Conservation (phyloP, 371 early-diverging fungal species). For the Mucor piriformis region DNA sequence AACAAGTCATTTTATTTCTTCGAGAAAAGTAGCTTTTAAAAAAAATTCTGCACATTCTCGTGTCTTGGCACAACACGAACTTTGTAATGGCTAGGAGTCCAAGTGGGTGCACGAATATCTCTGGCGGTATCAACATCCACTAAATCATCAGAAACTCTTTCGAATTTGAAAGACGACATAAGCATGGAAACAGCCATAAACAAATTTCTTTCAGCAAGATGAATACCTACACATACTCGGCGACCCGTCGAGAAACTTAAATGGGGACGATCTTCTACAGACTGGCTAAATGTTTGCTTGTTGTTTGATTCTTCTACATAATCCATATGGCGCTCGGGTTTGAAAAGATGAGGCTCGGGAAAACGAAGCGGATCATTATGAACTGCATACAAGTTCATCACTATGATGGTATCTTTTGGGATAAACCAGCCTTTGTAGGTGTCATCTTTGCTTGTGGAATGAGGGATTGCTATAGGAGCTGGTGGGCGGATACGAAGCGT, state of each 20-base stretch:
- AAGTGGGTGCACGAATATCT: slow-evolving; percentile 30
- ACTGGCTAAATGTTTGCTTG: slow-evolving; percentile 21
- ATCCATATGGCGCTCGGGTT: slow-evolving; percentile 46
- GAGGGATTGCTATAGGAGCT: slow-evolving; percentile 51
- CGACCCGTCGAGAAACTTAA: slow-evolving; percentile 52
- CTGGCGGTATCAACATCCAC: slow-evolving; percentile 27
- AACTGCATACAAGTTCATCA: slow-evolving; percentile 48
- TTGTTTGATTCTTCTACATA: slow-evolving; percentile 18
- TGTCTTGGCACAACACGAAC: slow-evolving; percentile 38
- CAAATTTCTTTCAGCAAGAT: slow-evolving; percentile 51
- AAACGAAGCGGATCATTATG: slow-evolving; percentile 38
- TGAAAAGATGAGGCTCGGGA: slow-evolving; percentile 35
- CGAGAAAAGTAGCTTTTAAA: slow-evolving; percentile 2
- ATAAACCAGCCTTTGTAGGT: slow-evolving; percentile 46
- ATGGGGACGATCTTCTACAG: slow-evolving; percentile 43
- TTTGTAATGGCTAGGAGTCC: slow-evolving; percentile 29
- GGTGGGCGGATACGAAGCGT: slow-evolving; percentile 45
- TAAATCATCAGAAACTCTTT: slow-evolving; percentile 14
- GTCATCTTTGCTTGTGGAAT: slow-evolving; percentile 47
- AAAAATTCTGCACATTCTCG: slow-evolving; percentile 18
- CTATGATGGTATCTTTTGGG: slow-evolving; percentile 48
- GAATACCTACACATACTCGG: slow-evolving; percentile 55
- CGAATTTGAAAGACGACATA: slow-evolving; percentile 42
- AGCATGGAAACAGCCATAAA: slow-evolving; percentile 43
- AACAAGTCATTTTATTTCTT: neutral